A percentile compares a stretch with the other conserved stretches of the same genome.
These are phyloP conservation scores for Glycyrrhiza uralensis DNA, from an alignment of 306 rosid species.

Conservation along the genomic window DNA sequence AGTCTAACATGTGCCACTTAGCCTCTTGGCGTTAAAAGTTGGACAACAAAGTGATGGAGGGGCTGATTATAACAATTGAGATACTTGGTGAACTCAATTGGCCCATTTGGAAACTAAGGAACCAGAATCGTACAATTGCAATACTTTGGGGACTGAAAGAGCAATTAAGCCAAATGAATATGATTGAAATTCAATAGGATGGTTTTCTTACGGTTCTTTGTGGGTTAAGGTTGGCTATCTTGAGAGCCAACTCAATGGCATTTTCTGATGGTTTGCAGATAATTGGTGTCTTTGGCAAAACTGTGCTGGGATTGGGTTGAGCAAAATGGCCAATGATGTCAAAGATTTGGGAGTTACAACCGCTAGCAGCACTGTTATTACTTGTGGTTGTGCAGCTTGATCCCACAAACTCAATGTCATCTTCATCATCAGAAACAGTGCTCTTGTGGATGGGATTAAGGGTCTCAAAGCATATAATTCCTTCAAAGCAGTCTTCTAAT, in stretches of 20 bases:
- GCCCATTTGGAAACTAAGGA: too few relatives aligned
- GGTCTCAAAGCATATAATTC: slow-evolving; percentile 92
- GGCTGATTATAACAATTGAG: too few relatives aligned
- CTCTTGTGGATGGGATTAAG: slow-evolving; percentile 66
- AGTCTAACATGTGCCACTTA: too few relatives aligned
- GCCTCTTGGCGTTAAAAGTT: too few relatives aligned
- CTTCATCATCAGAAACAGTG: slow-evolving; percentile 60
- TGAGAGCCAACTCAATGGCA: slow-evolving; percentile 73
- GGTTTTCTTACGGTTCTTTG: slow-evolving; percentile 74
- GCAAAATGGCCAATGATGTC: slow-evolving; percentile 79
- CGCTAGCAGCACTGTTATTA: slow-evolving; percentile 12
- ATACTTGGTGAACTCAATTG: too few relatives aligned
- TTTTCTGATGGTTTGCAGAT: slow-evolving; percentile 77
- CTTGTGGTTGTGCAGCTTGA: slow-evolving; percentile 28
- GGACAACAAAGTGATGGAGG: too few relatives aligned
- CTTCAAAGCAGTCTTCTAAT: slow-evolving; percentile 85
- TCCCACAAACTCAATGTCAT: slow-evolving; percentile 63
- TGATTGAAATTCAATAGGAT: too few relatives aligned
- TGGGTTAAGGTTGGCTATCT: slow-evolving; percentile 71
- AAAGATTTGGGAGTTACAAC: slow-evolving; percentile 49
- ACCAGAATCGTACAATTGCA: too few relatives aligned
- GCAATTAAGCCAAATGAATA: too few relatives aligned
- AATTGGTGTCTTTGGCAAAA: slow-evolving; percentile 80
- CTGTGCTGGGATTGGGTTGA: slow-evolving; percentile 39
- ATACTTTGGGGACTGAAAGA: too few relatives aligned